Evolutionary conservation across 345 rosid species (phyloP).

Genomic region (Eucalyptus caleyi): DNA sequence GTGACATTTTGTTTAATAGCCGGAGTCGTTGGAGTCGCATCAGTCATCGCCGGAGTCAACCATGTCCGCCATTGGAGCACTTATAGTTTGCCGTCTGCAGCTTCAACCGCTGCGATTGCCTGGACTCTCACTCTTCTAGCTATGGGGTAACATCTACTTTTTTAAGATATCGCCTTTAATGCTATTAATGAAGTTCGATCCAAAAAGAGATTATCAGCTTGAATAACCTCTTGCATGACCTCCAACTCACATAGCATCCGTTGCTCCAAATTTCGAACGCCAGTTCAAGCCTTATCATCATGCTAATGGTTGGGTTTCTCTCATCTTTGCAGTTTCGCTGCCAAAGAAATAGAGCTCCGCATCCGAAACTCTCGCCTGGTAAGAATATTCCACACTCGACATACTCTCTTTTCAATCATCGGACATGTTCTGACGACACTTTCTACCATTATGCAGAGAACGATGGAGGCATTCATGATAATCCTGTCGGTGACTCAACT

Average conservation of each 20-base stretch:
- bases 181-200: not conserved
- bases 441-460: slow-evolving; percentile 41
- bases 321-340: slow-evolving; percentile 47
- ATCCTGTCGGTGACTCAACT: slow-evolving; percentile 84
- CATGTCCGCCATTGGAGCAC: slow-evolving; percentile 56
- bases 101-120: slow-evolving; percentile 59
- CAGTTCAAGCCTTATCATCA: not conserved
- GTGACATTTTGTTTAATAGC: slow-evolving; percentile 71
- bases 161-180: not conserved
- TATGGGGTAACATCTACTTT: slow-evolving; percentile 44
- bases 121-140: slow-evolving; percentile 89
- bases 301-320: not conserved
- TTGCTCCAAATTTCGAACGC: not conserved
- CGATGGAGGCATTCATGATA: slow-evolving; percentile 90
- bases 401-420: not conserved
- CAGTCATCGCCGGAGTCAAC: slow-evolving; percentile 50
- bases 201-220: not conserved
- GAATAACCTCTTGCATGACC: not conserved
- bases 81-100: slow-evolving; percentile 64
- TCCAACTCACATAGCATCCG: not conserved
- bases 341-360: slow-evolving; percentile 79
- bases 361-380: slow-evolving; percentile 73
- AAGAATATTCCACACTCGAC: not conserved
- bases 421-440: not conserved
- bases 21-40: slow-evolving; percentile 82